Base-by-base conservation (phyloP, 208 protist species). In the Crithidia mellificae region DNA sequence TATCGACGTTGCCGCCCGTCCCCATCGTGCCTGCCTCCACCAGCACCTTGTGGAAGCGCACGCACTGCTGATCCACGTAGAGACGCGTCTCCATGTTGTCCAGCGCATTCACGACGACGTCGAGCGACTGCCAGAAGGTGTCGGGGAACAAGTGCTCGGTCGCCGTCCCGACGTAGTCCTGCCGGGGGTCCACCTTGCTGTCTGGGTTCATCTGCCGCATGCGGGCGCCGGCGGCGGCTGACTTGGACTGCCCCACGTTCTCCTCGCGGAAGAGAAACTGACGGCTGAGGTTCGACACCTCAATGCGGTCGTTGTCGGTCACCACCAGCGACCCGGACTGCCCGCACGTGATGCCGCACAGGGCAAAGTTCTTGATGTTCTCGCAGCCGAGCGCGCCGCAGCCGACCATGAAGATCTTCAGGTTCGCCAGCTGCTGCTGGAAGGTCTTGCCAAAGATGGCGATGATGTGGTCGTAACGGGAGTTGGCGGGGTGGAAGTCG, bases 241-340 rank as follows among this genome's bases (percentile, higher is more conserved):
- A 98, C 80, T 99, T 99, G 32, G 96, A 72, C 79, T 98, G 90
- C 17, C 88, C 85, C 19, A 99, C 91, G 82, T 99, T 98, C 24
- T 88, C 87, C 47, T 94, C 75, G 53, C 98, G 91, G 88, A 99
- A 99, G 24, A 99, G 89, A 79, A 99, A 99, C 85, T 99, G 99
- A 29, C 99, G 84, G 68, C 95, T 99, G 7, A 99, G 88, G 82
- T 99, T 99, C 14, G 96, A 99, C 63, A 98, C 97, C 78, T 99
- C 99, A 74, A 99, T 99, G 25, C 89, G 94, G 75, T 99, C 99
- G 88, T 99, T 99, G 85, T 99, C 99, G 6, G 99, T 99, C 9
- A 99, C 90, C 29, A 90, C 81, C 14, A 99, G 66, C 8, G 83
- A 77, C 24, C 95, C 95, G 58, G 67, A 77, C 29, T 50, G 22